Percentiles rank a stretch among this genome's conserved stretches.
Conservation (phyloP, 2,329 filamentous ascomycete genomes). For the Blastomyces gilchristii region DNA sequence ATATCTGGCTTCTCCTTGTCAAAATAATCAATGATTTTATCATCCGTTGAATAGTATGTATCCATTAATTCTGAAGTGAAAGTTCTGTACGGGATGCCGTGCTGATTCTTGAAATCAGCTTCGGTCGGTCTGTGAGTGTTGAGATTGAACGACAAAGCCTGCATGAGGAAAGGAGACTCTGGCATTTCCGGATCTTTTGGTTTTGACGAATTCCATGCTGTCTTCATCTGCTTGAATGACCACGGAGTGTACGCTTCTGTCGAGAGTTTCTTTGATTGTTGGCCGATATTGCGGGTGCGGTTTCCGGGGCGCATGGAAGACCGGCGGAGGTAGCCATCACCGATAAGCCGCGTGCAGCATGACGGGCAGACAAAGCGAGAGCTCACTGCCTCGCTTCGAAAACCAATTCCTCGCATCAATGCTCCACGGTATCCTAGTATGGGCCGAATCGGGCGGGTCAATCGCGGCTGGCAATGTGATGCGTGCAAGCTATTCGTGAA, state of each 20-base stretch:
- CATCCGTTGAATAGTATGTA: slow-evolving; percentile 1
- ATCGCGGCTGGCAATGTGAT: neutral
- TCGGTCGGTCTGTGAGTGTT: neutral
- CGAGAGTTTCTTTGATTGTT: neutral
- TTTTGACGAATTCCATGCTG: slow-evolving; percentile 22
- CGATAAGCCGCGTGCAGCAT: slow-evolving; percentile 17
- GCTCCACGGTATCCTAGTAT: neutral
- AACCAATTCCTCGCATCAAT: slow-evolving; percentile 21
- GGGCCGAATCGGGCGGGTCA: neutral
- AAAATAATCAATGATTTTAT: neutral
- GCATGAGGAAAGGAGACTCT: slow-evolving; percentile 2
- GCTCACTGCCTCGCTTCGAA: slow-evolving; percentile 21
- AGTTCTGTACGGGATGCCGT: neutral
- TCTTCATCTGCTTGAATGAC: slow-evolving; percentile 12
- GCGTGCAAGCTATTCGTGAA: neutral
- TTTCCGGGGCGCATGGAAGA: neutral
- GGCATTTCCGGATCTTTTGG: slow-evolving; percentile 13
- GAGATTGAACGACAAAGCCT: slow-evolving; percentile 3
- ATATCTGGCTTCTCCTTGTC: slow-evolving; percentile 13
- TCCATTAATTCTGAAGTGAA: slow-evolving; percentile 8
- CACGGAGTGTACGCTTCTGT: neutral
- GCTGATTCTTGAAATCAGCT: neutral
- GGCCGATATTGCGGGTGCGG: slow-evolving; percentile 1
- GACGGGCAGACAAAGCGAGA: slow-evolving; percentile 22
- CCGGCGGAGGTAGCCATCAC: slow-evolving; percentile 6